A percentile compares a stretch with the other conserved stretches of the same genome.
Evolutionary conservation across 805 yeast species (phyloP).

Genomic region (Candida anglica): DNA sequence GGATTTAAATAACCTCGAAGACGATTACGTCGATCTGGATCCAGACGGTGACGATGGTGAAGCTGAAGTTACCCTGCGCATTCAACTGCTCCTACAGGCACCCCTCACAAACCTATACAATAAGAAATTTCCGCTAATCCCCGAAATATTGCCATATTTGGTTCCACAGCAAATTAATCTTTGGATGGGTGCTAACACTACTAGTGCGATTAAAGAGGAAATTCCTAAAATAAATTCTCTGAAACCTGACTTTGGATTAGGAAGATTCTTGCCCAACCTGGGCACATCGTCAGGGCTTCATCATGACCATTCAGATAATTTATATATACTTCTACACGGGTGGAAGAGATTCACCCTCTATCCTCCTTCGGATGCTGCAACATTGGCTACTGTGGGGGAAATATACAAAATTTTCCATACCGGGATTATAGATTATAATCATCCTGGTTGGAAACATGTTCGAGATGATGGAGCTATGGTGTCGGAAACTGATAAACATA

Average conservation of each 20-base stretch:
- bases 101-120: constrained; percentile 46
- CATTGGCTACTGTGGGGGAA: constrained; percentile 62
- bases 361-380: constrained; percentile 58
- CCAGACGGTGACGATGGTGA: constrained; percentile 21
- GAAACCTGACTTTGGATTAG: constrained; percentile 35
- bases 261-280: constrained; percentile 52
- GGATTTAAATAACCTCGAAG: constrained; percentile 42
- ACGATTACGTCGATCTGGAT: constrained; percentile 44
- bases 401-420: constrained; percentile 49
- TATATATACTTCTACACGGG: constrained; percentile 61
- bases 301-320: constrained; percentile 78
- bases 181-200: constrained; percentile 55
- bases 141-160: constrained; percentile 36
- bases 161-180: constrained; percentile 70
- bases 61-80: constrained; percentile 25
- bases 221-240: constrained; percentile 10
- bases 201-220: constrained; percentile 11
- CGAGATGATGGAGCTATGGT: constrained; percentile 60
- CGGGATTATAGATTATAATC: constrained; percentile 59
- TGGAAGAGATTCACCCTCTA: constrained; percentile 62
- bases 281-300: constrained; percentile 73
- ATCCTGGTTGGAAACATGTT: constrained; percentile 61
- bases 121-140: constrained; percentile 35
- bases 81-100: constrained; percentile 52
- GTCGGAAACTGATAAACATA: constrained; percentile 23